Percentiles rank a stretch among this genome's conserved stretches.
phyloP scores from a whole-genome alignment of 768 basidiomycete species.

The Suillus cothurnatus region DNA sequence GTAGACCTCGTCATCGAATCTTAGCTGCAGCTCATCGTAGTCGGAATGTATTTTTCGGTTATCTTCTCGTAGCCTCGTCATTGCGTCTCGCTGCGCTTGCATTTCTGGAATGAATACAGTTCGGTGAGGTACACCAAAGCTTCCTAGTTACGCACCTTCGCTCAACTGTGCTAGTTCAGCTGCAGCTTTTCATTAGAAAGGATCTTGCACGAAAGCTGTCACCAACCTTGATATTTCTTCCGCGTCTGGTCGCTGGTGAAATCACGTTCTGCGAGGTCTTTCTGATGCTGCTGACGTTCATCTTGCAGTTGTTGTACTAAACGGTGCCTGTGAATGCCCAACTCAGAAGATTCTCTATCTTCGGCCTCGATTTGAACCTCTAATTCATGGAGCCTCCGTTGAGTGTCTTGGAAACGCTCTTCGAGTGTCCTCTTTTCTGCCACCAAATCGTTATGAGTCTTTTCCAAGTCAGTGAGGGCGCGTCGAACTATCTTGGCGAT shows the following conservation, averaged over 20 bases:
- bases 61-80: slow-evolving; percentile 79
- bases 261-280: slow-evolving; percentile 79
- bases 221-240: slow-evolving; percentile 80
- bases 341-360: slow-evolving; percentile 65
- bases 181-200: slow-evolving; percentile 25
- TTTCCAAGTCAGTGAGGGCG: slow-evolving; percentile 63
- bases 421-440: slow-evolving; percentile 56
- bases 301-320: slow-evolving; percentile 79
- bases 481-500: slow-evolving; percentile 50
- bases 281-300: slow-evolving; percentile 74
- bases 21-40: slow-evolving; percentile 72
- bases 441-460: slow-evolving; percentile 49
- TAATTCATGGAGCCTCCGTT: slow-evolving; percentile 57
- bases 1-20: slow-evolving; percentile 77
- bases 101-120: slow-evolving; percentile 49
- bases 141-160: slow-evolving; percentile 53
- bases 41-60: slow-evolving; percentile 78
- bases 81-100: slow-evolving; percentile 73
- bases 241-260: slow-evolving; percentile 78
- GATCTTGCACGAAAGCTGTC: slow-evolving; percentile 14
- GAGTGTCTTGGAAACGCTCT: slow-evolving; percentile 49
- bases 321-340: slow-evolving; percentile 63
- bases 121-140: not conserved
- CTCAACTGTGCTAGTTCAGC: slow-evolving; percentile 79
- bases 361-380: slow-evolving; percentile 68